Evolutionary conservation across 805 yeast species (phyloP), one percentile per base, ranked within the genome.

Genomic region (Saturnispora serradocipensis): DNA sequence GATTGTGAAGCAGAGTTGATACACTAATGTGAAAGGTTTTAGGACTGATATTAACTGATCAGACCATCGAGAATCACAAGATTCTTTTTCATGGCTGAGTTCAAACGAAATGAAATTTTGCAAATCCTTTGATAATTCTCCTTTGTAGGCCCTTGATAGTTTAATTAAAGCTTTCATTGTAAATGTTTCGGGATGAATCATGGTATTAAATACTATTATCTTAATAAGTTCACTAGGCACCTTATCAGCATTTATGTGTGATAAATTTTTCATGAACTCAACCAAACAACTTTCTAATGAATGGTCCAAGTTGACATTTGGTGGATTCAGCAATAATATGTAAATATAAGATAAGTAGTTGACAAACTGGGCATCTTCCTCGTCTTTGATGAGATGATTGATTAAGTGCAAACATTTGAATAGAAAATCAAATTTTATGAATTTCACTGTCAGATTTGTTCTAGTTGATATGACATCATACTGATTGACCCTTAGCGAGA

Each of bases 311-410:
- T 40, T 25, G 18, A 47, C 32, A 43, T 48, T 48, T 8, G 43
- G 43, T 9, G 51, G 51, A 13, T 48, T 42, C 20, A 48, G 25
- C 11, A 48, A 22, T 16, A 43, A n/a, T 8, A 48, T 32, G 24
- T 42, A 48, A 6, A 48, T 43, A 7, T 25, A 20, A 2, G 27
- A 45, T 10, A 34, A 10, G 25, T 34, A 45, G 15, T 45, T 11
- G 7, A 15, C 18, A 1, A 32, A 20, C 7, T 24, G 3, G 24
- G 20, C 22, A 34, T 20, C 36, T 28, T n/a, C 18, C 4, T 16
- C 16, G 11, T 36, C 13, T 2, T 25, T 15, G 13, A 46, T 40
- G n/a, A 48, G 18, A 6, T 24, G 11, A 47, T 30, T 47, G 9
- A 47, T 5, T 18, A 38, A 18, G 15, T 20, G 11, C 13, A 38